Base-by-base conservation (phyloP, 768 basidiomycete species). In the Tulasnella sp. region DNA sequence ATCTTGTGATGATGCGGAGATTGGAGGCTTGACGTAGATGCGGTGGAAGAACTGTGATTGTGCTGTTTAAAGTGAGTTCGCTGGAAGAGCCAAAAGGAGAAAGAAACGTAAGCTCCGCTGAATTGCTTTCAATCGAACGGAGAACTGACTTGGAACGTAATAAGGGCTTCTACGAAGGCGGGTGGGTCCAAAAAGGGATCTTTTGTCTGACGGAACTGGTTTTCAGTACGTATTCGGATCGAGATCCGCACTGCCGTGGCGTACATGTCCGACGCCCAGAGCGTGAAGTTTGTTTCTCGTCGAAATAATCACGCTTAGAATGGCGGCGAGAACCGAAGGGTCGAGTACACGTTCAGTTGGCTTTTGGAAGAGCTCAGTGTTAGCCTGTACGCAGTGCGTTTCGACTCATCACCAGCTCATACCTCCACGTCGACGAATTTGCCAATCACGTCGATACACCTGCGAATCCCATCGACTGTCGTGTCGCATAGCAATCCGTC, bases 151-250 rank as follows among this genome's bases (percentile, higher is more conserved):
- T 81, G 81, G 70, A 84, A 85, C 36, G 78, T 77, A 0, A 82
- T 79, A 7, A 94, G 83, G 1, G 87, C 86, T 34, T 83, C 82
- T 29, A 86, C 80, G 77, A 94, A 91, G 11, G 83, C 83, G 52
- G 87, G 81, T 0, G 92, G 91, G 76, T 92, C 87, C 67, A 92
- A 83, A 80, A 95, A 93, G 0, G 93, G 93, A 81, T 94, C 93
- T 81, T 90, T 90, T 1, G 93, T 91, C 64, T 79, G 29, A 83
- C 39, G 81, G 78, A 79, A 85, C 79, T 29, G 67, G 29, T 31
- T 19, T 15, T 15, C 22, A 72, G 34, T 42, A 72, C 37, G 71
- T 45, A 19, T 72, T 52, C 38, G 2, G 3, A 1, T 4, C n/a
- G 68, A 52, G 31, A 68, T 29, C 67, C 25, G 34, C 38, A 72